Evolutionary conservation across 805 yeast genomes (phyloP).

Genomic region (Gaillardinia entomophila): DNA sequence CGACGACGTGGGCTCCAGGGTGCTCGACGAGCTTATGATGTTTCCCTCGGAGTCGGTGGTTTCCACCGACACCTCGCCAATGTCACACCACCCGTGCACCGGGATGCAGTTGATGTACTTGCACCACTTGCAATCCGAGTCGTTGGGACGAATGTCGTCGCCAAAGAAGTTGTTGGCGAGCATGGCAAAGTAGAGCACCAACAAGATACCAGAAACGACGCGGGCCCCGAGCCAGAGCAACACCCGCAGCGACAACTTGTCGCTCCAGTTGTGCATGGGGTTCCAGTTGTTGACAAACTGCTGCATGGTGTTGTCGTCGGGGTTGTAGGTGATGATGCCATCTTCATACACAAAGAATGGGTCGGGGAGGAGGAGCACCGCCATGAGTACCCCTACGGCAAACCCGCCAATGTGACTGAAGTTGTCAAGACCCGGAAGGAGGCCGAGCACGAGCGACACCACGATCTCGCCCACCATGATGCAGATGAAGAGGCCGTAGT

Average conservation of each 20-base stretch:
- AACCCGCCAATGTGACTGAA: slow-evolving; percentile 76
- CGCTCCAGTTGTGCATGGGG: slow-evolving; percentile 26
- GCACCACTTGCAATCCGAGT: slow-evolving; percentile 62
- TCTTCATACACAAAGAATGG: slow-evolving; percentile 45
- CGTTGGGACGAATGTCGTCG: slow-evolving; percentile 20
- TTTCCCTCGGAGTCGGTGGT: slow-evolving; percentile 3
- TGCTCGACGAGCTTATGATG: too few species aligned
- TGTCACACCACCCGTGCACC: slow-evolving; percentile 64
- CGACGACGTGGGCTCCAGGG: too few species aligned
- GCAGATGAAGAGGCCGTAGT: slow-evolving; percentile 40
- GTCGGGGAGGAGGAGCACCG: slow-evolving; percentile 47
- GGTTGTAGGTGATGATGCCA: slow-evolving; percentile 32
- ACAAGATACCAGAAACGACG: slow-evolving; percentile 36
- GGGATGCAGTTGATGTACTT: slow-evolving; percentile 68
- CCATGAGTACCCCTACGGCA: slow-evolving; percentile 50
- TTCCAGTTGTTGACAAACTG: slow-evolving; percentile 34
- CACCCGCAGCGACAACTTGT: slow-evolving; percentile 34
- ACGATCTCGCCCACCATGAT: slow-evolving; percentile 53
- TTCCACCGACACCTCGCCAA: slow-evolving; percentile 32
- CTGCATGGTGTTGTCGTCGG: slow-evolving; percentile 23
- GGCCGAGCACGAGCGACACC: slow-evolving; percentile 55
- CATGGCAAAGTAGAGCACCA: slow-evolving; percentile 45
- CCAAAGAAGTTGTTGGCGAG: slow-evolving; percentile 44
- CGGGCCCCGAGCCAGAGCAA: slow-evolving; percentile 50
- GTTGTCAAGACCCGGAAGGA: slow-evolving; percentile 70